Evolutionary conservation across 257 asterid species (phyloP).

Genomic region (Ocimum tenuiflorum): DNA sequence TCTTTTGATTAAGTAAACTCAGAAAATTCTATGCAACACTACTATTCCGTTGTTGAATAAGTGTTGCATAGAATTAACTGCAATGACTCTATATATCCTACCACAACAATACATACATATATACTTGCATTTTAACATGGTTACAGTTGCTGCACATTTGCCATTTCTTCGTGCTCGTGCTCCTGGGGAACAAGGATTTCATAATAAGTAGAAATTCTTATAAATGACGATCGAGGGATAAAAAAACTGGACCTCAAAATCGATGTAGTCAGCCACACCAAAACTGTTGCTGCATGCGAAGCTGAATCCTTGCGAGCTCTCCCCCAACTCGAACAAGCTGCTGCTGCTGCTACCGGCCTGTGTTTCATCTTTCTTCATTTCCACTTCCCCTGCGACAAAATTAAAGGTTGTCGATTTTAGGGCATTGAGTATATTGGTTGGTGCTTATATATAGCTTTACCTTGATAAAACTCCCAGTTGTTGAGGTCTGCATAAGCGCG

Average conservation of each 20-base stretch:
- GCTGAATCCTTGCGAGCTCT: slow-evolving; percentile 33
- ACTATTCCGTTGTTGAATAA: not conserved
- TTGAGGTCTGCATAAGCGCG: slow-evolving; percentile 33
- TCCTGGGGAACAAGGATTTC: slow-evolving; percentile 27
- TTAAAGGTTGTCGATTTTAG: not conserved
- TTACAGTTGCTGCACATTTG: slow-evolving; percentile 22
- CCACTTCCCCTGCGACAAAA: slow-evolving; percentile 31
- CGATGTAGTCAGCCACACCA: slow-evolving; percentile 23
- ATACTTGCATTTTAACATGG: no score
- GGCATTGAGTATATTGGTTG: not conserved
- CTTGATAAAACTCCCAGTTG: slow-evolving; percentile 29
- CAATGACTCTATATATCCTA: not conserved
- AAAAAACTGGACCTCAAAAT: slow-evolving; percentile 32
- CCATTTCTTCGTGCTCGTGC: slow-evolving; percentile 39
- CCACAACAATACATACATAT: not conserved
- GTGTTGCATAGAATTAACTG: slow-evolving; percentile 7
- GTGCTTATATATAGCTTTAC: slow-evolving; percentile 30
- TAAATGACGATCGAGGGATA: slow-evolving; percentile 17
- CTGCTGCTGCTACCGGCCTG: slow-evolving; percentile 19
- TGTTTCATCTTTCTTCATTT: slow-evolving; percentile 16
- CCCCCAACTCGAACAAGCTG: slow-evolving; percentile 31
- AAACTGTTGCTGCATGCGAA: slow-evolving; percentile 26
- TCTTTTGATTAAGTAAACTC: not conserved
- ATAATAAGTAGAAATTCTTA: slow-evolving; percentile 30
- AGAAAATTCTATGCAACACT: slow-evolving; percentile 15